Base-by-base conservation (phyloP, 768 basidiomycete species). In the Russula foetens region DNA sequence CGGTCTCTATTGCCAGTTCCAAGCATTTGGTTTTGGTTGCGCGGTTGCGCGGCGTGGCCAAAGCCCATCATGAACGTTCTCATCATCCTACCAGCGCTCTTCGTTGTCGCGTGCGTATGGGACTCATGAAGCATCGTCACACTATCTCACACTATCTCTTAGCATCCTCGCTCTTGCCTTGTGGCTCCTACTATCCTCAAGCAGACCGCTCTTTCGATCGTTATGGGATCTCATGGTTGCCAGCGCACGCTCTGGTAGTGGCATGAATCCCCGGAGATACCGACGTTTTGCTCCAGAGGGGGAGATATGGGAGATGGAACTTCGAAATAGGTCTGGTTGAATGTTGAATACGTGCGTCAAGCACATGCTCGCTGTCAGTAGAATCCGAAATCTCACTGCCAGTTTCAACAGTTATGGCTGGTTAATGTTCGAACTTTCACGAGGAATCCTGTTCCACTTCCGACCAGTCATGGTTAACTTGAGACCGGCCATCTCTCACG, bases 121-220 rank as follows among this genome's bases (percentile, higher is more conserved):
- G 4, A 4, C 8, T n/a, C 4, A 15, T 28, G 26, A 23, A 38
- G 28, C 23, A 23, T 48, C 33, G 15, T 1, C 7, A 28, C 31
- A 14, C 47, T 4, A 7, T 46, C 47, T 53, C 17, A 46, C n/a
- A 26, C 23, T 9, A 35, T 35, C 19, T 24, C 35, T 15, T 66
- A 84, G 82, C 41, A 69, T 79, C 41, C 76, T 79, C 17, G 74
- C 79, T 29, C 67, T 86, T 7, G 77, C 11, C 44, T 86, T 86
- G 83, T 88, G 86, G 67, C 71, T 86, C 60, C 71, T 88, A 52
- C 85, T 84, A 35, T 86, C 85, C 7, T 86, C 87, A 59, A 86
- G 86, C 29, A 72, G 74, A 2, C 73, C 82, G 5, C 70, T 84
- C 41, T 72, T 76, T 49, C 72, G 71, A 29, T 69, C 73, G n/a